phyloP scores from a whole-genome alignment of 2,329 filamentous ascomycete genomes.

The Fusarium sp. region DNA sequence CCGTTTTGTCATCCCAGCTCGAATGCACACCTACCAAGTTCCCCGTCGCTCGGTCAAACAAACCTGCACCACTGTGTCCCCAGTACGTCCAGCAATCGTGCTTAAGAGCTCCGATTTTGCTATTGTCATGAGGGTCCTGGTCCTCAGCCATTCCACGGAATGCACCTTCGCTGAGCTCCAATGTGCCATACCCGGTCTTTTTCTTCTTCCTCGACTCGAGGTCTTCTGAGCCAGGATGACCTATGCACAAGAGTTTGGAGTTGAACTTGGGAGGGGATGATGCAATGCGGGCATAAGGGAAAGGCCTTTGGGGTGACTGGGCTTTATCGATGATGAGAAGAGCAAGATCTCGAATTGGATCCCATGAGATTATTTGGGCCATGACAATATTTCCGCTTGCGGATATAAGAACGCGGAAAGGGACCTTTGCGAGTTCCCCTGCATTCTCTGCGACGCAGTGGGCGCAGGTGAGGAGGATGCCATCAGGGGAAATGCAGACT shows the following conservation, averaged over 20 bases:
- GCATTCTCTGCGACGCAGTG: conserved; percentile 61
- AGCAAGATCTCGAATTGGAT: conserved; percentile 58
- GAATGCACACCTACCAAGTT: conserved; percentile 62
- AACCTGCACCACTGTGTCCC: conserved; percentile 64
- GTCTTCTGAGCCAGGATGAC: conserved; percentile 54
- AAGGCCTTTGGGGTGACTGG: conserved; percentile 25
- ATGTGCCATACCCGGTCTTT: conserved; percentile 58
- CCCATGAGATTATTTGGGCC: conserved; percentile 55
- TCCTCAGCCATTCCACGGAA: conserved; percentile 54
- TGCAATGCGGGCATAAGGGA: conserved; percentile 38
- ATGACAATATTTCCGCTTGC: conserved; percentile 53
- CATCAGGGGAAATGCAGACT: conserved; percentile 57
- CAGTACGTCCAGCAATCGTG: conserved; percentile 69
- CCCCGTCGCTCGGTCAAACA: conserved; percentile 55
- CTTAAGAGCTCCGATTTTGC: conserved; percentile 62
- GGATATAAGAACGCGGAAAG: conserved; percentile 57
- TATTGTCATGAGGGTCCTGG: conserved; percentile 61
- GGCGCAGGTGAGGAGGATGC: conserved; percentile 61
- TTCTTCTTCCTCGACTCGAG: conserved; percentile 54
- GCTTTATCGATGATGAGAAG: conserved; percentile 55
- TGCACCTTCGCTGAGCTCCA: conserved; percentile 58
- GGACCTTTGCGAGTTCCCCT: conserved; percentile 46
- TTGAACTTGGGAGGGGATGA: conserved; percentile 29
- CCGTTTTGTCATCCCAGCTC: conserved; percentile 64
- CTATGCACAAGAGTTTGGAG: conserved; percentile 48